A percentile compares a stretch with the other conserved stretches of the same genome.
phyloP scores from a whole-genome alignment of 257 asterid genomes.

The Solanum clarkiae region DNA sequence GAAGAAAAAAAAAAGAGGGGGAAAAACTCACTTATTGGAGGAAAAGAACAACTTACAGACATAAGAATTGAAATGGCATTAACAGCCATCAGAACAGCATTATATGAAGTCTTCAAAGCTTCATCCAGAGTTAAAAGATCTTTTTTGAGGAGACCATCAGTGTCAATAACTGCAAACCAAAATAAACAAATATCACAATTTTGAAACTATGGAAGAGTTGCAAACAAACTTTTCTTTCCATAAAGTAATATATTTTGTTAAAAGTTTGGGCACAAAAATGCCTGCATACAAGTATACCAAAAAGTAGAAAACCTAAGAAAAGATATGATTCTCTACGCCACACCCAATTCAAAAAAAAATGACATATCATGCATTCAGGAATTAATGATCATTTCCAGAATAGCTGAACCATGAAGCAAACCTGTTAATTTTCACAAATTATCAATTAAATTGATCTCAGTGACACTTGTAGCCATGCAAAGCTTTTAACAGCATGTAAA shows the following conservation, averaged over 20 bases:
- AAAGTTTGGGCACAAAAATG: neutral
- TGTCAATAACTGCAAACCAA: slow-evolving; percentile 69
- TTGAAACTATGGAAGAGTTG: neutral
- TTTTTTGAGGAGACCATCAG: slow-evolving; percentile 76
- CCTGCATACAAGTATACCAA: neutral
- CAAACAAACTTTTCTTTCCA: neutral
- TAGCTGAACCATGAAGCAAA: neutral
- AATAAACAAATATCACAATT: neutral
- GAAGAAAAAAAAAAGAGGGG: neutral
- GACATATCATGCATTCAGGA: neutral
- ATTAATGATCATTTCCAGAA: neutral
- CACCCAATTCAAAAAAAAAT: neutral
- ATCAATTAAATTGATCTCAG: neutral
- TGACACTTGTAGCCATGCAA: neutral
- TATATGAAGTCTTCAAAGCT: slow-evolving; percentile 67
- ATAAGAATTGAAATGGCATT: slow-evolving; percentile 64
- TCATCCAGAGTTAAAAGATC: slow-evolving; percentile 91
- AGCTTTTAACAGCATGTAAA: neutral
- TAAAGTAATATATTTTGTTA: neutral
- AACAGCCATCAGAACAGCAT: slow-evolving; percentile 85
- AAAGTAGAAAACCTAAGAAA: neutral
- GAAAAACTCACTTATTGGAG: neutral
- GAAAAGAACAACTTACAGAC: slow-evolving; percentile 42
- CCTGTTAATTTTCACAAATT: neutral
- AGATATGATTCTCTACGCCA: neutral